A percentile compares a stretch with the other conserved stretches of the same genome.
Evolutionary conservation across 345 rosid species (phyloP).

Genomic region (Trapa bicornis): DNA sequence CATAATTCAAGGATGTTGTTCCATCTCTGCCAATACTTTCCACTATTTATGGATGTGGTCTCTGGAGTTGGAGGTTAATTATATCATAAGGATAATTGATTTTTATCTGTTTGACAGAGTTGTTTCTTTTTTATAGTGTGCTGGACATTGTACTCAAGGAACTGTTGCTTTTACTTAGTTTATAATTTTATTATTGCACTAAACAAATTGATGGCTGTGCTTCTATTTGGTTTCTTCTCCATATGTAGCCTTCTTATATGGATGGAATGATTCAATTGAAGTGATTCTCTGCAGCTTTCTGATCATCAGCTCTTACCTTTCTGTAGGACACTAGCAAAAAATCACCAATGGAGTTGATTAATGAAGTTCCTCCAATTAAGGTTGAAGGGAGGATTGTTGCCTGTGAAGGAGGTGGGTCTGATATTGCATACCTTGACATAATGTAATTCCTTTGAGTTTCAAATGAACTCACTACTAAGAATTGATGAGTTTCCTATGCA

Average conservation of each 20-base stretch:
- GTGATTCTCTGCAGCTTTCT: not conserved
- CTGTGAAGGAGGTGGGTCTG: conserved; percentile 85
- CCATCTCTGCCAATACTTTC: not conserved
- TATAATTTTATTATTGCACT: not conserved
- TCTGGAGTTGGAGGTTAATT: too few relatives aligned
- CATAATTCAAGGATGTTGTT: not conserved
- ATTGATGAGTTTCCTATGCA: conserved; percentile 12
- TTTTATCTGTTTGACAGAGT: not conserved
- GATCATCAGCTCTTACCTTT: not conserved
- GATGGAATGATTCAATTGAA: not conserved
- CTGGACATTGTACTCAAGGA: not conserved
- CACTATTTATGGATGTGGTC: not conserved
- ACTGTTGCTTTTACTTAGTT: not conserved
- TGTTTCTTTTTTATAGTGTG: not conserved
- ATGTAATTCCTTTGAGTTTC: not conserved
- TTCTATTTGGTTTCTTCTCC: not conserved
- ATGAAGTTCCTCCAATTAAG: conserved; percentile 92
- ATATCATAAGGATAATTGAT: not conserved
- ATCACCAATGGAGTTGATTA: conserved; percentile 97
- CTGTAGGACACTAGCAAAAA: conserved; percentile 71
- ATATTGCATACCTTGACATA: not conserved
- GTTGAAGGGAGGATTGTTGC: conserved; percentile 93
- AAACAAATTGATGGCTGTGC: not conserved
- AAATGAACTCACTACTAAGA: not conserved
- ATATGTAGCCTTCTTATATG: not conserved